Base-by-base conservation (phyloP, 441 rosid species). In the Populus hybrid region DNA sequence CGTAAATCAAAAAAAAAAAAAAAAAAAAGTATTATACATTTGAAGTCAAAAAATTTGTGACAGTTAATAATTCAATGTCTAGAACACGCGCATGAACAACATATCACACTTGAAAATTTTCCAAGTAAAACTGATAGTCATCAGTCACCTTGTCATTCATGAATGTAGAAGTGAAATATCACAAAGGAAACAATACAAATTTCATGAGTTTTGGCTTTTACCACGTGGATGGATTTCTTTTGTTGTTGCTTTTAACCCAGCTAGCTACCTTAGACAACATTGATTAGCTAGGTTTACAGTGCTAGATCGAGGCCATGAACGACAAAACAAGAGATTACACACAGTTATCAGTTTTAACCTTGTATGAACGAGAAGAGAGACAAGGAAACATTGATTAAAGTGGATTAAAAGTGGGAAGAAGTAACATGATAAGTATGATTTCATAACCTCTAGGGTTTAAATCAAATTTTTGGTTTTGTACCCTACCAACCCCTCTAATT, bases 381-480 rank as follows among this genome's bases (percentile, higher is more conserved):
- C 90, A 85, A 85, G 72, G 69, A 72, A 78, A 79, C 86, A 85
- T 73, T 74, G 85, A 85, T 86, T 81, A 77, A 85, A 75, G 87
- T 73, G 82, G 87, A 79, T 80, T 75, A 73, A 78, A 75, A 80
- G 70, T 69, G 21, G 75, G 74, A 73, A 78, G 75, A 59, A 81
- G 84, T 84, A 81, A 82, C 87, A 89, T 33, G 85, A 89, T 86
- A 82, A 82, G 80, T 59, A 76, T 74, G 70, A 68, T 73, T 70
- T 78, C 69, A 35, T 20, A 40, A 45, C 36, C 74, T 81, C 82
- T 80, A 24, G 63, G 64, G 73, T 72, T 81, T 79, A 74, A 78
- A 85, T 83, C 85, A 78, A 65, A 61, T 1, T 45, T 45, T 16
- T 14, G 56, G 56, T 45, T 26, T 77, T 85, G 84, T 74, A 28